These are phyloP conservation scores for Coffea eugenioides DNA, from an alignment of 257 asterid genomes.

Conservation along the genomic window DNA sequence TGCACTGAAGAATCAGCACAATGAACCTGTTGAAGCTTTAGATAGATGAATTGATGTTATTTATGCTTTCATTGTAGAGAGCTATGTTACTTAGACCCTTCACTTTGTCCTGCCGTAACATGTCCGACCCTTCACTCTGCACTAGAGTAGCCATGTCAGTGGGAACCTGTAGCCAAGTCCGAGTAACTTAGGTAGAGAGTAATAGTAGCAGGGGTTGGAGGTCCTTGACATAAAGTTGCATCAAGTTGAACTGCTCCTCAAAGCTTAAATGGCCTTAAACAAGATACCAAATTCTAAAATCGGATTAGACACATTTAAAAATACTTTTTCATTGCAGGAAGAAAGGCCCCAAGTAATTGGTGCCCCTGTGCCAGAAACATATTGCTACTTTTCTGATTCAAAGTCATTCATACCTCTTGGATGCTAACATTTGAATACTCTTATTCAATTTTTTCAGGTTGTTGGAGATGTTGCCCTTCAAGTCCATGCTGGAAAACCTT, in stretches of 20 bases:
- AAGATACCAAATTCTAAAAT: constrained; percentile 1
- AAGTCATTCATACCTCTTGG: neutral
- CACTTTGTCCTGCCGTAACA: too few relatives aligned
- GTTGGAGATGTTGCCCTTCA: constrained; percentile 85
- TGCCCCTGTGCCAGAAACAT: too few relatives aligned
- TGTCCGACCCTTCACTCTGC: too few relatives aligned
- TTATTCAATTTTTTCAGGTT: constrained; percentile 41
- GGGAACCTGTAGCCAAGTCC: too few relatives aligned
- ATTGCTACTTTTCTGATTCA: neutral
- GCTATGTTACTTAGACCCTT: too few relatives aligned
- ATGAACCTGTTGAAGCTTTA: neutral
- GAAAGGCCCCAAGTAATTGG: neutral
- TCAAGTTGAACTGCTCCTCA: neutral
- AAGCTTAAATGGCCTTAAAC: neutral
- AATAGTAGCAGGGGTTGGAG: too few relatives aligned
- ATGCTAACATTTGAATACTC: neutral
- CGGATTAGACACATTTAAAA: neutral
- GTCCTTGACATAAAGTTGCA: neutral
- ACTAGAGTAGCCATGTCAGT: too few relatives aligned
- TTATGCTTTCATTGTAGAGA: too few relatives aligned
- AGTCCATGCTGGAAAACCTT: constrained; percentile 50
- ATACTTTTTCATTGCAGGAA: neutral
- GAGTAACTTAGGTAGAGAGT: neutral
- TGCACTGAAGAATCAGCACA: neutral
- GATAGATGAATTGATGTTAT: neutral